Conservation (phyloP, 73 alveolate genomes). For the Breviolum minutum region DNA sequence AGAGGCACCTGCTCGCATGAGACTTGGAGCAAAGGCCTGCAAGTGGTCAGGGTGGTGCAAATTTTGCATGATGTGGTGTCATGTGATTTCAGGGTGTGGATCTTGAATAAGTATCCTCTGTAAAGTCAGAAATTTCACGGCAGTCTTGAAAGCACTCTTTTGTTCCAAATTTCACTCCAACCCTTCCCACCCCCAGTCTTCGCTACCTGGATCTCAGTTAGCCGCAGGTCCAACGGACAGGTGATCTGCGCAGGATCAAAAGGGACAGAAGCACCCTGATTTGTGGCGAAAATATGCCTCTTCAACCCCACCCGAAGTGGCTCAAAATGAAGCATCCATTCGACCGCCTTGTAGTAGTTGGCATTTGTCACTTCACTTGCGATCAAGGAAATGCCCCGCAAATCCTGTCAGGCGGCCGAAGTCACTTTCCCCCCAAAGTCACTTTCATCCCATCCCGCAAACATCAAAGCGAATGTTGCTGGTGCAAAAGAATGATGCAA, state of each 20-base stretch:
- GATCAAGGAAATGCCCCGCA: slow-evolving; percentile 41
- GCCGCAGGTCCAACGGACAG: slow-evolving; percentile 87
- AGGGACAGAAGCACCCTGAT: not conserved
- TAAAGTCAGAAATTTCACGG: too few relatives aligned
- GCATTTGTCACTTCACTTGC: slow-evolving; percentile 14
- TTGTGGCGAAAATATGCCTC: not conserved
- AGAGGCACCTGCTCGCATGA: not conserved
- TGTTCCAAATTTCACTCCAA: not conserved
- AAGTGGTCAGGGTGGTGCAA: not conserved
- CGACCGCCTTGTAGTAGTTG: slow-evolving; percentile 53
- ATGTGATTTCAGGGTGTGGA: too few relatives aligned
- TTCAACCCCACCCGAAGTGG: not conserved
- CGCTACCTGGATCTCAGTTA: slow-evolving; percentile 67
- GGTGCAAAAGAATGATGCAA: too few relatives aligned
- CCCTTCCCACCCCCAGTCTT: not conserved
- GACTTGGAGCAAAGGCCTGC: slow-evolving; percentile 27
- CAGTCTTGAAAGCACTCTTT: too few relatives aligned
- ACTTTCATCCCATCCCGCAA: too few relatives aligned
- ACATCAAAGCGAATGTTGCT: too few relatives aligned
- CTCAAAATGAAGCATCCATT: too few relatives aligned
- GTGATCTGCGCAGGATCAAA: not conserved
- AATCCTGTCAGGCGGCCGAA: not conserved
- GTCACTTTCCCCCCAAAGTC: too few relatives aligned
- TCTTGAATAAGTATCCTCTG: too few relatives aligned
- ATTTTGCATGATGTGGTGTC: too few relatives aligned